Evolutionary conservation across 225 moss, liverwort and hornwort species (phyloP).

Genomic region (Polytrichum formosum): DNA sequence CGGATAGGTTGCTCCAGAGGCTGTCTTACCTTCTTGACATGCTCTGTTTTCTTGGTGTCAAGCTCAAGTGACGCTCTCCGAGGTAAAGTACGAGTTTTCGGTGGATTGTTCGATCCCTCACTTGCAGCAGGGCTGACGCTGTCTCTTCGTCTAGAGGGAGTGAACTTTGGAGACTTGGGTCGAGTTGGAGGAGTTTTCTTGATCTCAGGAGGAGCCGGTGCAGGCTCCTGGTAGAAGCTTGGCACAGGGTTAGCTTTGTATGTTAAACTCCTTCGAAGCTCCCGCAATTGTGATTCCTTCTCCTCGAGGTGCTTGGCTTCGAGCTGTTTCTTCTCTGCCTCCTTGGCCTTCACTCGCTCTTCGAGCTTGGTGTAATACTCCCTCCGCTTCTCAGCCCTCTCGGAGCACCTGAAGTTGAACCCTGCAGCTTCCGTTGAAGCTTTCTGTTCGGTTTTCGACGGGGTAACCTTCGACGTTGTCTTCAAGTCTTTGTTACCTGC

Average conservation of each 20-base stretch:
- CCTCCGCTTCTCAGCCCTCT: constrained; percentile 80
- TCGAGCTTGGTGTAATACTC: constrained; percentile 82
- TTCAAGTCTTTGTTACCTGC: background rate
- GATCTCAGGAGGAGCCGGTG: constrained; percentile 56
- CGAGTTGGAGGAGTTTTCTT: constrained; percentile 70
- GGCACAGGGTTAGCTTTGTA: constrained; percentile 95
- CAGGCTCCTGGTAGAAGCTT: constrained; percentile 77
- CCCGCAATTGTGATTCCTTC: constrained; percentile 74
- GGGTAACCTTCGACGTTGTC: constrained; percentile 25
- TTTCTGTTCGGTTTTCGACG: constrained; percentile 38
- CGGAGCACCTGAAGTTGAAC: constrained; percentile 83
- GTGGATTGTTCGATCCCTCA: background rate
- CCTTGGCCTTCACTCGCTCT: constrained; percentile 74
- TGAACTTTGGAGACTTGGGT: constrained; percentile 76
- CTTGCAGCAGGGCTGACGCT: constrained; percentile 17
- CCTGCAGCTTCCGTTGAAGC: constrained; percentile 50
- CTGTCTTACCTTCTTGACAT: background rate
- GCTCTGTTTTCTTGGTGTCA: no score
- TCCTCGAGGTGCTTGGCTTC: constrained; percentile 76
- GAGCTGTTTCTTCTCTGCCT: constrained; percentile 71
- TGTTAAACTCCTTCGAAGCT: constrained; percentile 68
- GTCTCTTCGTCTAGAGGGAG: constrained; percentile 56
- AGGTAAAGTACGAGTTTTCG: background rate
- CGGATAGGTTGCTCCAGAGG: constrained; percentile 6
- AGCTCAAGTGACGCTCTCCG: background rate